A percentile compares a stretch with the other conserved stretches of the same genome.
Conservation (phyloP, 148 eudicot species). For the Cornus suecica region DNA sequence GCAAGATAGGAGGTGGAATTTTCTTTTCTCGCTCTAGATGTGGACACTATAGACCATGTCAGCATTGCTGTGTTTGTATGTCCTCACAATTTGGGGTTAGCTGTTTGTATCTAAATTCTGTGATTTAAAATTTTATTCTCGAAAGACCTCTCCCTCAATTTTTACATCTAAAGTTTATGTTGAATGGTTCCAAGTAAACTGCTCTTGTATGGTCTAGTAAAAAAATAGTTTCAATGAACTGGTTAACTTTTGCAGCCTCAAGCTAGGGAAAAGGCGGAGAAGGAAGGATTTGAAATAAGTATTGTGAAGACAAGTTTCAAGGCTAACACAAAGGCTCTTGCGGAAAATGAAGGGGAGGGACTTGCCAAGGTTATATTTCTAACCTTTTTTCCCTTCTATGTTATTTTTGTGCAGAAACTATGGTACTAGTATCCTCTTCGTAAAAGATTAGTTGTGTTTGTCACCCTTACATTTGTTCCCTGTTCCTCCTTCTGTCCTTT, state of each 20-base stretch:
- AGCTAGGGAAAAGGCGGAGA: constrained; percentile 84
- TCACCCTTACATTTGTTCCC: not conserved
- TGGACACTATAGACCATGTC: too few relatives aligned
- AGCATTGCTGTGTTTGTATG: not conserved
- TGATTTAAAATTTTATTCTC: not conserved
- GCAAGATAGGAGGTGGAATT: not conserved
- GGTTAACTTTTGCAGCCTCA: constrained; percentile 55
- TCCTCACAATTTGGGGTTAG: not conserved
- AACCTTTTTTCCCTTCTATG: not conserved
- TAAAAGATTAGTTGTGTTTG: too few relatives aligned
- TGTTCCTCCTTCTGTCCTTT: not conserved
- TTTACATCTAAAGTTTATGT: not conserved
- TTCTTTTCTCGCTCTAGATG: too few relatives aligned
- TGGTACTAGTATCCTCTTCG: not conserved
- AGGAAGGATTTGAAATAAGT: constrained; percentile 73
- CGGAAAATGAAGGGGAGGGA: constrained; percentile 95
- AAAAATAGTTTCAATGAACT: not conserved
- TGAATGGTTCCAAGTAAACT: too few relatives aligned
- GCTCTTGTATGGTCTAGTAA: too few relatives aligned
- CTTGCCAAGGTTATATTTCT: constrained; percentile 68
- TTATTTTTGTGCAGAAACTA: not conserved
- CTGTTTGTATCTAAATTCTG: not conserved
- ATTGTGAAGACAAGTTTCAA: constrained; percentile 87
- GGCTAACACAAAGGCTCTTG: constrained; percentile 90
- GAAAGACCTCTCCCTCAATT: not conserved